These are phyloP conservation scores for Gymnopilus dilepis DNA, from an alignment of 768 basidiomycete species.

Conservation along the genomic window DNA sequence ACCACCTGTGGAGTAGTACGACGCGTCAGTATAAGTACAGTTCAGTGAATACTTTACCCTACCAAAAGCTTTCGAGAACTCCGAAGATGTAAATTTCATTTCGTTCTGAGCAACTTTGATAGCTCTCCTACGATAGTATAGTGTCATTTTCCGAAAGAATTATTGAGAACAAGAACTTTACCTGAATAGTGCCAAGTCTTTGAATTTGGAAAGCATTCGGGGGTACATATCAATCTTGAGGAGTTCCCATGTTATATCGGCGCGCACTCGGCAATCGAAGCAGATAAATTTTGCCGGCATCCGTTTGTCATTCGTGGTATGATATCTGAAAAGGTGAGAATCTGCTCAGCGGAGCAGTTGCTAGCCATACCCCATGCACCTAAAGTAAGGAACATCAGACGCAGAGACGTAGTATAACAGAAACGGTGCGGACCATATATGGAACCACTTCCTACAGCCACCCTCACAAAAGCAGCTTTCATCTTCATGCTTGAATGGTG, in stretches of 20 bases:
- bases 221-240: slow-evolving; percentile 64
- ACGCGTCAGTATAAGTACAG: too few species aligned
- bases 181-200: slow-evolving; percentile 77
- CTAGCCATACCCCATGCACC: slow-evolving; percentile 63
- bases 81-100: slow-evolving; percentile 44
- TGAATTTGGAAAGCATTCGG: slow-evolving; percentile 64
- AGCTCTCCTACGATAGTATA: slow-evolving; percentile 52
- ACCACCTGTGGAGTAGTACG: slow-evolving; percentile 44
- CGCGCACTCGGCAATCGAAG: slow-evolving; percentile 76
- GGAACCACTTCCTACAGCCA: slow-evolving; percentile 76
- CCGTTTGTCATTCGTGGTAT: slow-evolving; percentile 59
- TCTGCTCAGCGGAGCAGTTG: neutral
- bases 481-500: slow-evolving; percentile 58
- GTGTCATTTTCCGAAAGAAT: neutral
- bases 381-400: too few species aligned
- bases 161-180: slow-evolving; percentile 33
- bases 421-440: slow-evolving; percentile 62
- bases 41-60: too few species aligned
- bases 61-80: slow-evolving; percentile 71
- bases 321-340: slow-evolving; percentile 51
- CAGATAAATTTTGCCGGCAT: slow-evolving; percentile 69
- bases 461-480: slow-evolving; percentile 68
- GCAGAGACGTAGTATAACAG: neutral
- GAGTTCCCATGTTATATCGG: slow-evolving; percentile 72
- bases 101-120: slow-evolving; percentile 69